Evolutionary conservation across 768 basidiomycete species (phyloP), one percentile per base, ranked within the genome.

Genomic region (Mycena rosella): DNA sequence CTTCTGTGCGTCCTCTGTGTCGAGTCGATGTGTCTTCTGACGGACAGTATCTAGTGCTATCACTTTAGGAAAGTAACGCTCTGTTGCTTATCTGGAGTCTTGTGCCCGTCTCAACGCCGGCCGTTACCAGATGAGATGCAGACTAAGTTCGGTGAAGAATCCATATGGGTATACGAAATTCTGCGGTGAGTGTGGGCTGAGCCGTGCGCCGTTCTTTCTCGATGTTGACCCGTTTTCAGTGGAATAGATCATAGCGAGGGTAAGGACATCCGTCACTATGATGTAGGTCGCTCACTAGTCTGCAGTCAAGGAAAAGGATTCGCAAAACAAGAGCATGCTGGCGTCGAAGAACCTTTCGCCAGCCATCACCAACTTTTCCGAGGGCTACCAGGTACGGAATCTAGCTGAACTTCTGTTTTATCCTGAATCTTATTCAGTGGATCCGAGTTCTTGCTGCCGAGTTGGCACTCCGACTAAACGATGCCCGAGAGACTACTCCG

Each of bases 271-370:
- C 32, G 5, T 18, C 20, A 1, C 6, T 3, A 18, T 26, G 29
- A n/a, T 62, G 30, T n/a, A n/a, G 22, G 30, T 60, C 30, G 32
- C 53, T 40, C 53, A 67, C 59, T 65, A 11, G 17, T 45, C 65
- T 62, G 42, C 75, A 97, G 96, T 98, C 38, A 96, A 94, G 74
- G 94, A 95, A 74, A 95, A 95, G 77, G 85, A 90, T 18, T 81
- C 85, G 0, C 80, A 92, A 32, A 91, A 87, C 68, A 98, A 98
- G 82, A 95, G 94, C 73, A 99, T 99, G 97, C 81, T 96, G 59
- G 95, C 96, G 0, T 92, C 95, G n/a, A 99, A 99, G 78, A 99
- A 98, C 74, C 86, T 98, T 26, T 89, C 91, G 0, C 88, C 89
- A 36, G 87, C 93, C 0, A 89, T 98, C 26, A 92, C 85, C 8